phyloP scores from a whole-genome alignment of 164 flowering plant genomes.

The Vitis labrusca region DNA sequence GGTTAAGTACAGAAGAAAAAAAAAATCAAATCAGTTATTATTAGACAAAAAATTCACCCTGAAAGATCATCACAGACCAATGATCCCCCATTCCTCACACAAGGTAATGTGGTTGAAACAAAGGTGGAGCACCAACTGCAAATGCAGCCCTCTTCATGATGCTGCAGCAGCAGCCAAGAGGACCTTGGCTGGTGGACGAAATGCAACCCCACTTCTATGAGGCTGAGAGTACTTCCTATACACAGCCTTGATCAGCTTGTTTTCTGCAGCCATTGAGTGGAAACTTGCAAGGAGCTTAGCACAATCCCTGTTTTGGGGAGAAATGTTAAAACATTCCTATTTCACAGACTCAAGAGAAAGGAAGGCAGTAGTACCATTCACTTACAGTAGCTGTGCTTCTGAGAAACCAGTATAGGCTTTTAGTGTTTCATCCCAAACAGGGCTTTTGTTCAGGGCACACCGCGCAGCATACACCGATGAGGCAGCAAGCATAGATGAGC shows the following conservation, averaged over 20 bases:
- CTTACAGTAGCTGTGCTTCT: constrained; percentile 47
- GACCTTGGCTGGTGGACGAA: constrained; percentile 33
- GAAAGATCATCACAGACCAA: too few species aligned
- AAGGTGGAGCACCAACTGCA: too few species aligned
- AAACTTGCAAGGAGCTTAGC: constrained; percentile 33
- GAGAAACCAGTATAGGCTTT: constrained; percentile 56
- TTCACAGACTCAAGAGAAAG: too few species aligned
- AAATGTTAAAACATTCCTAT: not conserved
- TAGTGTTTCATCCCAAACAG: constrained; percentile 63
- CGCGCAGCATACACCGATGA: constrained; percentile 70
- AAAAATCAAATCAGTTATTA: too few species aligned
- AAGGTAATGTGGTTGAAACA: too few species aligned
- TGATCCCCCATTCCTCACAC: too few species aligned
- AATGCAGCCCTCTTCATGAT: too few species aligned
- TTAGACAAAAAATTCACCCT: too few species aligned
- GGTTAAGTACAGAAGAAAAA: too few species aligned
- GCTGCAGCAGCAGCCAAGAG: constrained; percentile 5
- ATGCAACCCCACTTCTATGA: constrained; percentile 37
- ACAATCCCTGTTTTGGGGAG: constrained; percentile 36
- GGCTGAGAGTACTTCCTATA: constrained; percentile 35
- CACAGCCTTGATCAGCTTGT: constrained; percentile 36
- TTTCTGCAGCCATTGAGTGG: constrained; percentile 31
- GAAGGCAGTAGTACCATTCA: too few species aligned
- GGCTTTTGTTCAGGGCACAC: constrained; percentile 39
- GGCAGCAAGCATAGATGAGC: constrained; percentile 56